A percentile compares a stretch with the other conserved stretches of the same genome.
Conservation (phyloP, 805 yeast species). For the Saccharomycopsis oosterbeekiorum region DNA sequence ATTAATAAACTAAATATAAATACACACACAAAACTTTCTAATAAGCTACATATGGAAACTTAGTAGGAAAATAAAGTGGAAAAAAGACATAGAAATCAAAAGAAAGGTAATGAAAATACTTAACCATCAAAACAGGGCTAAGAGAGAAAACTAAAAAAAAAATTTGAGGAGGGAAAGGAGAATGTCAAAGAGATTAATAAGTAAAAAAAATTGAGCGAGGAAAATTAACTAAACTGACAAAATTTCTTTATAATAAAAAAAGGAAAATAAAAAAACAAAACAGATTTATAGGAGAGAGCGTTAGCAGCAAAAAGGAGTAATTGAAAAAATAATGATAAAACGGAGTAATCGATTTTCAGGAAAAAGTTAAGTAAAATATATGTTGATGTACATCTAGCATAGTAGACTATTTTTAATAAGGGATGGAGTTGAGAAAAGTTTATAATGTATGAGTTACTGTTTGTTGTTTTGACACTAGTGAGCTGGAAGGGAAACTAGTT, state of each 20-base stretch:
- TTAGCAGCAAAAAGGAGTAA: not conserved
- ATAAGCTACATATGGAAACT: not conserved
- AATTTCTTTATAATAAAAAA: not conserved
- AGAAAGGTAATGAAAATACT: not conserved
- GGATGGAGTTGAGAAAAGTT: not conserved
- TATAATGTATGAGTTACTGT: not conserved
- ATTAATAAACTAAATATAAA: not conserved
- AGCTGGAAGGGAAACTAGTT: not conserved
- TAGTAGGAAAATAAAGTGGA: not conserved
- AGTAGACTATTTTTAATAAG: not conserved
- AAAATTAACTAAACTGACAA: not conserved
- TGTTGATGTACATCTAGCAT: not conserved
- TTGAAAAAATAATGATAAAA: not conserved
- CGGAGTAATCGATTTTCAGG: not conserved
- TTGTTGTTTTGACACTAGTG: not conserved
- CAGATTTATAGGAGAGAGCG: not conserved
- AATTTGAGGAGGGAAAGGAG: not conserved
- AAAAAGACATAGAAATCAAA: not conserved
- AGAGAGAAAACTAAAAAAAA: not conserved
- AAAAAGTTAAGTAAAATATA: not conserved
- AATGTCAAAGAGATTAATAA: not conserved
- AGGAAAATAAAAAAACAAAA: not conserved
- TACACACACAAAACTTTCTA: not conserved
- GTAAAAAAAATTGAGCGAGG: not conserved
- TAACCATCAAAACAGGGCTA: not conserved